Evolutionary conservation across 73 alveolate genomes (phyloP).

Genomic region (Paramecium biaurelia): DNA sequence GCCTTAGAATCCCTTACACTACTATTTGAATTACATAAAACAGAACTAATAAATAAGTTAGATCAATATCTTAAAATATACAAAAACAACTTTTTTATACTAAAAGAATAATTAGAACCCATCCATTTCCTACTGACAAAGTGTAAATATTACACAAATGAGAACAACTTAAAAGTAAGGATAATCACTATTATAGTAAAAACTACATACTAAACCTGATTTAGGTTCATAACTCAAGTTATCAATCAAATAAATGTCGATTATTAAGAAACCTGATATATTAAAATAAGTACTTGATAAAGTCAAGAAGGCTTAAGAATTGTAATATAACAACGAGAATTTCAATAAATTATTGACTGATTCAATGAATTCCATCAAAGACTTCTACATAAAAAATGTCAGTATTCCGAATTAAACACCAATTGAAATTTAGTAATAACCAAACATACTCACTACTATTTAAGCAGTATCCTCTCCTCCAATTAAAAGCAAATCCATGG

Average conservation of each 20-base stretch:
- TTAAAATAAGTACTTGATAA: neutral
- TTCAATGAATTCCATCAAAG: neutral
- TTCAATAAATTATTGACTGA: neutral
- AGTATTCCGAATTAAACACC: neutral
- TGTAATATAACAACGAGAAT: neutral
- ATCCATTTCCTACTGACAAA: neutral
- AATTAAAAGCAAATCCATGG: neutral
- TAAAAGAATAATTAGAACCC: constrained; percentile 26
- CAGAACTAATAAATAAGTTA: neutral
- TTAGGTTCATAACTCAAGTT: constrained; percentile 19
- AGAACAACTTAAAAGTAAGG: neutral
- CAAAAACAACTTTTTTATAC: neutral
- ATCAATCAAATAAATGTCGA: neutral
- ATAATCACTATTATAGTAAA: neutral
- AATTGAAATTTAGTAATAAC: neutral
- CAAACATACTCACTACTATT: neutral
- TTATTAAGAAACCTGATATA: neutral
- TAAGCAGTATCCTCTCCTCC: neutral
- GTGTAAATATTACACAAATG: constrained; percentile 32
- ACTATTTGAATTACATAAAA: neutral
- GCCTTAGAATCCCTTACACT: neutral
- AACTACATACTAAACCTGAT: constrained; percentile 21
- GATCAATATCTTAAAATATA: neutral
- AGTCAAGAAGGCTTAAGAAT: neutral
- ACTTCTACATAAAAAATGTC: neutral